Conservation (phyloP, 306 rosid species). For the Trifolium repens region DNA sequence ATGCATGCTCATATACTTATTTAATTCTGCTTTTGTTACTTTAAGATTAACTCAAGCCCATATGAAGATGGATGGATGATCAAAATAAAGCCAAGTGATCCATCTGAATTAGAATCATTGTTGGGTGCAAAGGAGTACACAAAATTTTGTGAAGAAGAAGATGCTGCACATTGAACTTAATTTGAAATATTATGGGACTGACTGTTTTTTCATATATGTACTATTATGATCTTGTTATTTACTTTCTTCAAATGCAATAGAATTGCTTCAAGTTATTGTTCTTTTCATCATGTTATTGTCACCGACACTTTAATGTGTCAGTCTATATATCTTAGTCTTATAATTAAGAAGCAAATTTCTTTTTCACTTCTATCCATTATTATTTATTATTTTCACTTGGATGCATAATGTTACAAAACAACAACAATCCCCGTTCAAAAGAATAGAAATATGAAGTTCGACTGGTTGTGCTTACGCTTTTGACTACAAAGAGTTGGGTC, state of each 20-base stretch:
- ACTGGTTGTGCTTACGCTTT: neutral
- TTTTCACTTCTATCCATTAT: neutral
- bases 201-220: slow-evolving; percentile 44
- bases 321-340: slow-evolving; percentile 30
- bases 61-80: slow-evolving; percentile 97
- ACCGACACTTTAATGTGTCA: slow-evolving; percentile 37
- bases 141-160: slow-evolving; percentile 84
- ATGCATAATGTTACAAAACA: neutral
- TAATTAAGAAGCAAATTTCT: slow-evolving; percentile 31
- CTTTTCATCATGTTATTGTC: slow-evolving; percentile 20
- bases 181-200: slow-evolving; percentile 30
- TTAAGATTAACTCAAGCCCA: slow-evolving; percentile 77
- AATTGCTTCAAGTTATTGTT: slow-evolving; percentile 36
- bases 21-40: neutral
- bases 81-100: slow-evolving; percentile 79
- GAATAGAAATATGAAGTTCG: neutral
- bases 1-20: neutral
- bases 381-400: neutral
- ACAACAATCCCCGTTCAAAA: neutral
- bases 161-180: slow-evolving; percentile 65
- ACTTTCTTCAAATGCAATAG: slow-evolving; percentile 40
- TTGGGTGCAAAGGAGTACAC: slow-evolving; percentile 80
- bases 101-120: slow-evolving; percentile 69
- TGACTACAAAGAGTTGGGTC: too few relatives aligned
- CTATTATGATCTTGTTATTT: slow-evolving; percentile 34